Conservation (phyloP, 305 asterid genomes). For the Rubia tinctorum region DNA sequence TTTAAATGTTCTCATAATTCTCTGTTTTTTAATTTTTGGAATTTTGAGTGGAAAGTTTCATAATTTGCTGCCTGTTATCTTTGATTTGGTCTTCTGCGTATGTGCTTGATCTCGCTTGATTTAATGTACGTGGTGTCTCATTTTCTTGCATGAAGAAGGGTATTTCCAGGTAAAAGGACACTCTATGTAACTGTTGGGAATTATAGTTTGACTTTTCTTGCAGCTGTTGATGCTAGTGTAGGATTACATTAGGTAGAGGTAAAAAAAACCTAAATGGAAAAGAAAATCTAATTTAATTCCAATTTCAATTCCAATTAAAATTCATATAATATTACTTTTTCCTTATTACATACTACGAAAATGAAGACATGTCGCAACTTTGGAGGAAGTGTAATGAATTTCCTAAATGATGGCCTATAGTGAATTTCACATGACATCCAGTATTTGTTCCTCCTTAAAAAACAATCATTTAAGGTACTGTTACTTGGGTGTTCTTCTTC, state of each 20-base stretch:
- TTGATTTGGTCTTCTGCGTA: too few species aligned
- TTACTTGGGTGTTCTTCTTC: too few species aligned
- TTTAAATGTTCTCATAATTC: too few species aligned
- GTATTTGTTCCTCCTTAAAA: not conserved
- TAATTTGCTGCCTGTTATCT: slow-evolving; percentile 56
- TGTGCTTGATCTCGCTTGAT: too few species aligned
- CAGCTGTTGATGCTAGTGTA: not conserved
- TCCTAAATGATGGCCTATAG: not conserved
- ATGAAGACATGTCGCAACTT: not conserved
- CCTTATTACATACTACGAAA: not conserved
- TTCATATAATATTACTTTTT: too few species aligned
- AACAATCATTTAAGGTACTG: too few species aligned
- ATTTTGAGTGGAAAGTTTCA: slow-evolving; percentile 50
- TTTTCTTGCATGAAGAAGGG: slow-evolving; percentile 97
- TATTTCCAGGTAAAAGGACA: slow-evolving; percentile 75
- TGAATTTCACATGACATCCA: not conserved
- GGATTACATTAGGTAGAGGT: too few species aligned
- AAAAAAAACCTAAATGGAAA: too few species aligned
- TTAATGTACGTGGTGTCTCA: slow-evolving; percentile 50
- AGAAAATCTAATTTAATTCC: too few species aligned
- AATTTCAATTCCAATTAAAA: too few species aligned
- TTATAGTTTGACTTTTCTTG: not conserved
- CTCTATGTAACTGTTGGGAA: not conserved
- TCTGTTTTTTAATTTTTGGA: too few species aligned
- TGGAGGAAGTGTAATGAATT: not conserved